Evolutionary conservation across 139 green algal species (phyloP).

Genomic region (Auxenochlorella pyrenoidosa): DNA sequence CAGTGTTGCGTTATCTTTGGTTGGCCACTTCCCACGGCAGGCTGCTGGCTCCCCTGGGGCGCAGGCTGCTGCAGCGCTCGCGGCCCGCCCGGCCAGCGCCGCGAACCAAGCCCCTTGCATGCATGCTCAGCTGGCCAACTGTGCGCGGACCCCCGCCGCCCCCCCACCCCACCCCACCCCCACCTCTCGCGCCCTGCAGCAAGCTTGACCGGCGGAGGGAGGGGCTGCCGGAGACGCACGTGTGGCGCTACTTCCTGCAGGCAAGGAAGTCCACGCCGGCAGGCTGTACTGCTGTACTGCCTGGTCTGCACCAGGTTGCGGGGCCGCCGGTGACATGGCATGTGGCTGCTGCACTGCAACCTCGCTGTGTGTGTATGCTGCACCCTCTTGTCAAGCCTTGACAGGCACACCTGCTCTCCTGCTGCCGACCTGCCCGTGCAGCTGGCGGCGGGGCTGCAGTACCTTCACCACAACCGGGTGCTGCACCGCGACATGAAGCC

Average conservation of each 20-base stretch:
- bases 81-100: no score
- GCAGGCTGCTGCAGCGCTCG: no score
- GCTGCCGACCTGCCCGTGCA: background rate
- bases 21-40: no score
- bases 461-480: slow-evolving; percentile 76
- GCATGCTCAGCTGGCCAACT: no score
- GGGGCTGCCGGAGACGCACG: slow-evolving; percentile 77
- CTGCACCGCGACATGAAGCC: slow-evolving; percentile 87
- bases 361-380: background rate
- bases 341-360: no score
- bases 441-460: slow-evolving; percentile 66
- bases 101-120: no score
- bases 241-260: slow-evolving; percentile 81
- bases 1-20: no score
- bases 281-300: background rate
- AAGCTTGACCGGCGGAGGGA: slow-evolving; percentile 64
- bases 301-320: no score
- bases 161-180: no score
- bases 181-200: slow-evolving; percentile 48
- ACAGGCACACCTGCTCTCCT: background rate
- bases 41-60: no score
- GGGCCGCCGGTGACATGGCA: no score
- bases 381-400: background rate
- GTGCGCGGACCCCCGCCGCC: background rate
- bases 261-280: background rate